Conservation (phyloP, 2,329 filamentous ascomycete species). For the Fusarium mundagurra region DNA sequence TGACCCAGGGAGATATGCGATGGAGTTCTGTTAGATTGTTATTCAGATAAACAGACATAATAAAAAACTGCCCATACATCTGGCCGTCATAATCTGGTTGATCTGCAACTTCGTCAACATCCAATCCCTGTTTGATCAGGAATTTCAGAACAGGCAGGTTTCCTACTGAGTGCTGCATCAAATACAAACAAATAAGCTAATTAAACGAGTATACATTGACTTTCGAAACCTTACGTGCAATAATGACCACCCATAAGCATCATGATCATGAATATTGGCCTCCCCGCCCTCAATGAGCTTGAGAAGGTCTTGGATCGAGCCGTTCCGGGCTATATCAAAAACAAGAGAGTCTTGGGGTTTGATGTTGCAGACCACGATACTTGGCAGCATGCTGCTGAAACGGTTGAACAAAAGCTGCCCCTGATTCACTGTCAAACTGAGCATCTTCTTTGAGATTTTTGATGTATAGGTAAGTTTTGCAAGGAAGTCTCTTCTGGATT, state of each 20-base stretch:
- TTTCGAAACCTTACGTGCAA: neutral
- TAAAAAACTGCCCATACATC: too few species aligned
- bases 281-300: neutral
- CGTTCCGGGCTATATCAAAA: fast-evolving
- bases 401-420: fast-evolving
- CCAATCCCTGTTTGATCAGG: neutral
- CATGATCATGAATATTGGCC: neutral
- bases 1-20: too few species aligned
- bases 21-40: too few species aligned
- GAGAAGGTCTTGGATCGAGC: neutral
- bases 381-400: neutral
- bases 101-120: neutral
- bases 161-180: fast-evolving
- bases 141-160: neutral
- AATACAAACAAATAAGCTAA: neutral
- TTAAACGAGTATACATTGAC: fast-evolving
- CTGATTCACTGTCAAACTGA: neutral
- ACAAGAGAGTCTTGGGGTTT: fast-evolving
- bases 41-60: too few species aligned
- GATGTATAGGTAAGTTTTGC: neutral
- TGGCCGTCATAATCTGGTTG: too few species aligned
- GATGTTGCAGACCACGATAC: neutral
- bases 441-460: neutral
- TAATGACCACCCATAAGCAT: neutral
- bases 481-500: fast-evolving